phyloP scores from a whole-genome alignment of 2,329 filamentous ascomycete species.

The Beauveria bassiana region DNA sequence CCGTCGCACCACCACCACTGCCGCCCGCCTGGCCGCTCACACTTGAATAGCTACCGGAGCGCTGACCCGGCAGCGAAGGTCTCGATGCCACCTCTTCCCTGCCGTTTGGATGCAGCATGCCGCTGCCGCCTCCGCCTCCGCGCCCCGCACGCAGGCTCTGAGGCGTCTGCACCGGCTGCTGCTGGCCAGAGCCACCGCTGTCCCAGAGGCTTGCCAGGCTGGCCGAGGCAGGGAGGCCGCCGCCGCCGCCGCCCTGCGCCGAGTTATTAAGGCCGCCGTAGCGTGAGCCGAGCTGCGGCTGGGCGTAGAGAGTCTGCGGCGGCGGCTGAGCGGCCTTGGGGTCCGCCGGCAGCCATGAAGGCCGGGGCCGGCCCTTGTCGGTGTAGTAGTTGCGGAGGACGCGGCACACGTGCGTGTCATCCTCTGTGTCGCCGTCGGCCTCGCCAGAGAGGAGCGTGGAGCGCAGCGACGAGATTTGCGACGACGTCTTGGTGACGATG shows the following conservation, averaged over 20 bases:
- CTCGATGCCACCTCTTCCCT: conserved; percentile 38
- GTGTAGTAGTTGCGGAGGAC: conserved; percentile 88
- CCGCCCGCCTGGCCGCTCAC: conserved; percentile 23
- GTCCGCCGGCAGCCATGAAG: conserved; percentile 81
- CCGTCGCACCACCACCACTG: conserved; percentile 43
- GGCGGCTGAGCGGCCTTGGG: conserved; percentile 59
- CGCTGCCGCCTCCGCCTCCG: neutral
- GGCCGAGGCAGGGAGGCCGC: neutral
- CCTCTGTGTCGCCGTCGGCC: conserved; percentile 66
- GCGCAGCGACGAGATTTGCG: conserved; percentile 56
- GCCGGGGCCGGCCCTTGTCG: conserved; percentile 76
- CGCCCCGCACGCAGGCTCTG: conserved; percentile 25
- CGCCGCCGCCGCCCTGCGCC: conserved; percentile 23
- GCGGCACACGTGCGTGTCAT: conserved; percentile 91
- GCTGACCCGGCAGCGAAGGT: conserved; percentile 60
- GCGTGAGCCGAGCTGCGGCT: conserved; percentile 42
- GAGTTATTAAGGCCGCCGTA: conserved; percentile 40
- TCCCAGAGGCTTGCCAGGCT: conserved; percentile 53
- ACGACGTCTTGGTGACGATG: conserved; percentile 56
- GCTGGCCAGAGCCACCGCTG: conserved; percentile 26
- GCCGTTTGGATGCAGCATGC: conserved; percentile 13
- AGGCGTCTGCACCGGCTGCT: conserved; percentile 20
- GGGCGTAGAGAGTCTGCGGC: conserved; percentile 45
- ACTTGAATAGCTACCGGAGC: conserved; percentile 67
- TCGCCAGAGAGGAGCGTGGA: conserved; percentile 62